These are phyloP conservation scores for Scheffersomyces lignosus DNA, from an alignment of 805 yeast genomes.

Conservation along the genomic window DNA sequence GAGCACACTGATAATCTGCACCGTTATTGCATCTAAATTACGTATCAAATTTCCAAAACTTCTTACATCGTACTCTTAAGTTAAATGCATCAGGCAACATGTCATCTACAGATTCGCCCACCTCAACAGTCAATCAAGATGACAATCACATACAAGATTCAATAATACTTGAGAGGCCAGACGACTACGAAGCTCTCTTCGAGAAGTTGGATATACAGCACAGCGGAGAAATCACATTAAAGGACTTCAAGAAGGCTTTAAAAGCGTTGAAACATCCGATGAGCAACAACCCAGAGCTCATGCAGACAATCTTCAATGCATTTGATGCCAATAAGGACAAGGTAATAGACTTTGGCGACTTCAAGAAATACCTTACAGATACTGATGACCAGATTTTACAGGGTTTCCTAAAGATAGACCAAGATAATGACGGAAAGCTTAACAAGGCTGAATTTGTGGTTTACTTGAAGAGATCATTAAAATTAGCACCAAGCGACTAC, in stretches of 20 bases:
- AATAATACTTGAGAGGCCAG: constrained; percentile 8
- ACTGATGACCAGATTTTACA: constrained; percentile 71
- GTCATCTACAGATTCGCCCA: too few species aligned
- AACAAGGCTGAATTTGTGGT: constrained; percentile 62
- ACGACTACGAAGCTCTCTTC: constrained; percentile 36
- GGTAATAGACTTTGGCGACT: constrained; percentile 62
- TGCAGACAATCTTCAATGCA: constrained; percentile 54
- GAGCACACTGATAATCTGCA: too few species aligned
- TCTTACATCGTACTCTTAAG: too few species aligned
- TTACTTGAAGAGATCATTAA: constrained; percentile 58
- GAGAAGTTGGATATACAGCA: constrained; percentile 36
- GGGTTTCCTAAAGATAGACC: constrained; percentile 70
- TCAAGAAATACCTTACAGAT: constrained; percentile 58
- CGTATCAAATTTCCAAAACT: too few species aligned
- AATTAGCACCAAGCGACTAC: constrained; percentile 50
- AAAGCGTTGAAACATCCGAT: constrained; percentile 60
- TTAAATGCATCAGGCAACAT: too few species aligned
- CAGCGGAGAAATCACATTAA: constrained; percentile 49
- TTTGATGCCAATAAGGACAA: constrained; percentile 60
- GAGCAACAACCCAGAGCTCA: constrained; percentile 57
- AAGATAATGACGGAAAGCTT: constrained; percentile 71
- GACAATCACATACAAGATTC: too few species aligned
- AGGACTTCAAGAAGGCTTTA: constrained; percentile 49
- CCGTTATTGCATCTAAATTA: too few species aligned
- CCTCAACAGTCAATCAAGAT: too few species aligned